phyloP scores from a whole-genome alignment of 2,329 filamentous ascomycete genomes.

The Chaetomium sp. region DNA sequence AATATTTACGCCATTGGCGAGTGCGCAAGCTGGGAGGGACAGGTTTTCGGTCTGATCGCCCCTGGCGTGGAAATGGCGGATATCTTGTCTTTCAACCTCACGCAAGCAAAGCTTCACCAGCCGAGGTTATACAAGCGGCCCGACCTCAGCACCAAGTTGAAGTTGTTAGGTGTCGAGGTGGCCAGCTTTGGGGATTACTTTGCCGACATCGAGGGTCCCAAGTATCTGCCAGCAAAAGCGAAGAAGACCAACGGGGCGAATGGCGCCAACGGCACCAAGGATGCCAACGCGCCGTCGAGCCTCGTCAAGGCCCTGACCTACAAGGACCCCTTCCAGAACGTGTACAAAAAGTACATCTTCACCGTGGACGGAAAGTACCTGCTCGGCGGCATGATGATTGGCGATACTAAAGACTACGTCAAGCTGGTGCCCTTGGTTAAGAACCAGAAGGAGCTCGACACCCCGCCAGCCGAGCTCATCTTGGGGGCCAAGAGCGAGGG shows the following conservation, averaged over 20 bases:
- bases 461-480: slow-evolving; percentile 80
- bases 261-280: slow-evolving; percentile 38
- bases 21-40: slow-evolving; percentile 84
- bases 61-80: slow-evolving; percentile 93
- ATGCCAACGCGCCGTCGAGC: slow-evolving; percentile 41
- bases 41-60: slow-evolving; percentile 86
- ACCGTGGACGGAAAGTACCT: slow-evolving; percentile 87
- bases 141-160: slow-evolving; percentile 88
- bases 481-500: slow-evolving; percentile 73
- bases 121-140: slow-evolving; percentile 75
- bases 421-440: slow-evolving; percentile 88
- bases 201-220: slow-evolving; percentile 80
- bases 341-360: slow-evolving; percentile 95
- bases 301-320: slow-evolving; percentile 84
- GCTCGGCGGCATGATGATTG: slow-evolving; percentile 97
- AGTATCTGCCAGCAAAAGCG: slow-evolving; percentile 62
- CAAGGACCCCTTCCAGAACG: slow-evolving; percentile 81
- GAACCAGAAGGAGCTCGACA: slow-evolving; percentile 75
- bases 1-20: slow-evolving; percentile 88
- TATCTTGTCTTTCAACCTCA: slow-evolving; percentile 87
- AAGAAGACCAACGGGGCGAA: slow-evolving; percentile 41
- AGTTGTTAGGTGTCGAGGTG: slow-evolving; percentile 86
- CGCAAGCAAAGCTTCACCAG: slow-evolving; percentile 73
- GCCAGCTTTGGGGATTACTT: slow-evolving; percentile 95
- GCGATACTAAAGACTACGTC: slow-evolving; percentile 86